Evolutionary conservation across 169 alveolate species (phyloP).

Genomic region (Cryptosporidium sp.): DNA sequence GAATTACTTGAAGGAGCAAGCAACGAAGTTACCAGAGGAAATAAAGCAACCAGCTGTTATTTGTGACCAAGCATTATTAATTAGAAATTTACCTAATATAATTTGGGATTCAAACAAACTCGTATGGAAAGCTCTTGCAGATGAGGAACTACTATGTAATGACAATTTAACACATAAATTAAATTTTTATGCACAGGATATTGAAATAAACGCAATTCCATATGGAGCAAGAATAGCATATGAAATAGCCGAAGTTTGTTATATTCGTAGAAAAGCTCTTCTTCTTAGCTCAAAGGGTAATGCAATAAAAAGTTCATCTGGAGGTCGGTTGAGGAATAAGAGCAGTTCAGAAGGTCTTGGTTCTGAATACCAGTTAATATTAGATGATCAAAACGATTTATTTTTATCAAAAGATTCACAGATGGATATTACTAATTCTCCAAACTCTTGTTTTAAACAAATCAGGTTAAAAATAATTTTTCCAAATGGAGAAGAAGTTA

Average conservation of each 20-base stretch:
- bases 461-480: conserved; percentile 27
- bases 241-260: conserved; percentile 74
- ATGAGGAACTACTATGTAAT: conserved; percentile 37
- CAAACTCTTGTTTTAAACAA: neutral
- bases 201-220: conserved; percentile 58
- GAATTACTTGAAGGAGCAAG: conserved; percentile 60
- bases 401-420: neutral
- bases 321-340: neutral
- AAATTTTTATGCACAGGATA: conserved; percentile 5
- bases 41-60: conserved; percentile 52
- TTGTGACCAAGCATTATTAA: conserved; percentile 66
- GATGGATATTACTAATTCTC: neutral
- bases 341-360: neutral
- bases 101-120: conserved; percentile 60
- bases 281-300: conserved; percentile 44
- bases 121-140: conserved; percentile 69
- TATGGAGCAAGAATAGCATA: conserved; percentile 74
- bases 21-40: conserved; percentile 48
- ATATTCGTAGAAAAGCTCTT: conserved; percentile 57
- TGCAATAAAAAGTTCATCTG: neutral
- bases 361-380: neutral
- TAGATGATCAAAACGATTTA: neutral
- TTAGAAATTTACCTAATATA: conserved; percentile 64
- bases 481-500: conserved; percentile 51
- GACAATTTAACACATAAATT: conserved; percentile 18